phyloP scores from a whole-genome alignment of 805 yeast species.

The Danielia oregonensis region DNA sequence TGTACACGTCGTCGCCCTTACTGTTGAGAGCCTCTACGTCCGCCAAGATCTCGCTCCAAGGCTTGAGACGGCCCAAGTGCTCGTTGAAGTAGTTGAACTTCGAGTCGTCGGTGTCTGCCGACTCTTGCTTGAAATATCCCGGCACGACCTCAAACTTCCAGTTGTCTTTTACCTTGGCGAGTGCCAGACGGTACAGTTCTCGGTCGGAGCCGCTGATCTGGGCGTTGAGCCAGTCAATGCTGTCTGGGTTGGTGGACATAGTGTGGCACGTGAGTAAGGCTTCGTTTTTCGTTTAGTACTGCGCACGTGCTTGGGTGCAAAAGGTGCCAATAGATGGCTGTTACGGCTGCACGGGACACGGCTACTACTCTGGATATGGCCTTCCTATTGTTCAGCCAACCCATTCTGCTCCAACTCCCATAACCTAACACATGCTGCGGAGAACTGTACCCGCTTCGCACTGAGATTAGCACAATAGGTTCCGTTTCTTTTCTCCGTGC shows the following conservation, averaged over 20 bases:
- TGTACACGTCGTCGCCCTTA: slow-evolving; percentile 28
- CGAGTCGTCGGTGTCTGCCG: slow-evolving; percentile 36
- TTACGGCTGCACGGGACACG: neutral
- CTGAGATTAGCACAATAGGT: too few relatives aligned
- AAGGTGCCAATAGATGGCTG: too few relatives aligned
- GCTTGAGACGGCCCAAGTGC: slow-evolving; percentile 39
- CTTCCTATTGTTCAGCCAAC: neutral
- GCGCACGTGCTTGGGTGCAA: too few relatives aligned
- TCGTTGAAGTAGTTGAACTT: slow-evolving; percentile 39
- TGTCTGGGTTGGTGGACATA: slow-evolving; percentile 19
- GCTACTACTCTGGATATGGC: neutral
- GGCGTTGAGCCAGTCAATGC: slow-evolving; percentile 30
- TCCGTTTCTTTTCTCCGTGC: too few relatives aligned
- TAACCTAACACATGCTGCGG: too few relatives aligned
- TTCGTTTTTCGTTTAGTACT: neutral
- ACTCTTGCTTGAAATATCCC: slow-evolving; percentile 43
- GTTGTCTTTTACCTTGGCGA: slow-evolving; percentile 3
- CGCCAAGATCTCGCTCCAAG: slow-evolving; percentile 18
- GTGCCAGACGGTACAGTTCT: slow-evolving; percentile 12
- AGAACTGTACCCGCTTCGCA: too few relatives aligned
- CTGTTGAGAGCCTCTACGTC: slow-evolving; percentile 36
- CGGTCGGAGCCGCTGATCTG: slow-evolving; percentile 19
- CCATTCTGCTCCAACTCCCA: too few relatives aligned
- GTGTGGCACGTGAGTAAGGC: too few relatives aligned
- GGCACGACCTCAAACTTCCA: slow-evolving; percentile 41